Percentiles rank a stretch among this genome's conserved stretches.
Conservation (phyloP, 1,284 basidiomycete species). For the Volvariella surrecta region DNA sequence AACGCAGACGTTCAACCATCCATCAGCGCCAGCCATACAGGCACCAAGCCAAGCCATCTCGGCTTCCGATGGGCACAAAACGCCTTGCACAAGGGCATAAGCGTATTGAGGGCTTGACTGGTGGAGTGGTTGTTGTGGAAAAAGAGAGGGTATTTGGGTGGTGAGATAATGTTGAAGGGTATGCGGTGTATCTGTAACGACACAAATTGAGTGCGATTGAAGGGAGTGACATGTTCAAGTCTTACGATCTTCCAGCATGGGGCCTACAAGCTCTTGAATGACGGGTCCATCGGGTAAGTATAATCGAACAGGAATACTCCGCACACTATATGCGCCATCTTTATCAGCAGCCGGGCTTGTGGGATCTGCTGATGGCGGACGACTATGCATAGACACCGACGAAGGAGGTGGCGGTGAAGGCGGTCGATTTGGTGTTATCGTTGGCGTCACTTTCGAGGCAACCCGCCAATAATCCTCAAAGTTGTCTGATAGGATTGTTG, state of each 20-base stretch:
- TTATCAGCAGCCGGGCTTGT: conserved; percentile 39
- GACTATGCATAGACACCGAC: conserved; percentile 46
- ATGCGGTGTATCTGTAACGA: conserved; percentile 42
- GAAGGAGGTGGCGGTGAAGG: conserved; percentile 44
- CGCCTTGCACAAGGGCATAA: conserved; percentile 79
- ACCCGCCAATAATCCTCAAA: conserved; percentile 94
- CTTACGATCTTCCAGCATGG: conserved; percentile 62
- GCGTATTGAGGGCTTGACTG: conserved; percentile 40
- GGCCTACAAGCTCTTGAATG: conserved; percentile 82
- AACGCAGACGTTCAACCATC: conserved; percentile 87
- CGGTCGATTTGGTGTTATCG: conserved; percentile 46
- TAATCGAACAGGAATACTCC: conserved; percentile 82
- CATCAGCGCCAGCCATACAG: conserved; percentile 86
- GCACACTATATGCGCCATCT: conserved; percentile 76
- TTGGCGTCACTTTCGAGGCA: conserved; percentile 76
- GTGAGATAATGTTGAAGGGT: conserved; percentile 55
- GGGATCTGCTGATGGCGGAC: conserved; percentile 65
- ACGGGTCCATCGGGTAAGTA: conserved; percentile 91
- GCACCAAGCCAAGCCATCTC: conserved; percentile 92
- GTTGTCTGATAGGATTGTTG: conserved; percentile 54
- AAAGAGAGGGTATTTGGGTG: conserved; percentile 57
- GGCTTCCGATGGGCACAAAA: conserved; percentile 77
- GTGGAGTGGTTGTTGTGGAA: conserved; percentile 38
- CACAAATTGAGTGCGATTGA: conserved; percentile 2
- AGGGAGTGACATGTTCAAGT: conserved; percentile 1